These are phyloP conservation scores for Xylaria polymorpha DNA, from an alignment of 2,329 filamentous ascomycete species.

Conservation along the genomic window DNA sequence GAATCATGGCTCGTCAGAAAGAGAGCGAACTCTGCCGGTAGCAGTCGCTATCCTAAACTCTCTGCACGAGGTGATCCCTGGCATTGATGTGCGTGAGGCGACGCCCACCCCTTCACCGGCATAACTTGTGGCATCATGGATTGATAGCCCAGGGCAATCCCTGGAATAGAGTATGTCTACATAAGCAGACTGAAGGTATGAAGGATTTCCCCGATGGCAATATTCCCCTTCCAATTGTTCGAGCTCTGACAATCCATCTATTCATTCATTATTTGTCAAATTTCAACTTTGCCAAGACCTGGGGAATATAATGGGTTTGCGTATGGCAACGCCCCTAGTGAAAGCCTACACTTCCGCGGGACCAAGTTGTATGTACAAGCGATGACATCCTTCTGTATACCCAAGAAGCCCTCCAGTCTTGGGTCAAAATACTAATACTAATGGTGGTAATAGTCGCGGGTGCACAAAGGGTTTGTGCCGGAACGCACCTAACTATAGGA, in stretches of 20 bases:
- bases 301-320: background rate
- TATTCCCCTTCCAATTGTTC: background rate
- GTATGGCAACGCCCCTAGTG: background rate
- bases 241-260: background rate
- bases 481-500: slow-evolving; percentile 3
- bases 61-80: background rate
- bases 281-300: background rate
- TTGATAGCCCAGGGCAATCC: background rate
- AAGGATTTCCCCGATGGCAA: slow-evolving; percentile 9
- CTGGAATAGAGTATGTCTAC: background rate
- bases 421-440: background rate
- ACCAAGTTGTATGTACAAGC: background rate
- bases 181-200: background rate
- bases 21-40: background rate
- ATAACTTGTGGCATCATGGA: background rate
- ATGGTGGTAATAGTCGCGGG: background rate
- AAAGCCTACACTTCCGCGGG: background rate
- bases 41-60: background rate
- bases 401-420: background rate
- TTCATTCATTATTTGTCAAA: background rate
- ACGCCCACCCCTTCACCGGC: background rate
- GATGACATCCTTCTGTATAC: background rate
- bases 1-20: background rate
- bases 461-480: background rate
- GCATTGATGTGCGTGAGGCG: slow-evolving; percentile 7